Evolutionary conservation across 441 rosid species (phyloP), one percentile per base, ranked within the genome.

Genomic region (Mallotus japonicus): DNA sequence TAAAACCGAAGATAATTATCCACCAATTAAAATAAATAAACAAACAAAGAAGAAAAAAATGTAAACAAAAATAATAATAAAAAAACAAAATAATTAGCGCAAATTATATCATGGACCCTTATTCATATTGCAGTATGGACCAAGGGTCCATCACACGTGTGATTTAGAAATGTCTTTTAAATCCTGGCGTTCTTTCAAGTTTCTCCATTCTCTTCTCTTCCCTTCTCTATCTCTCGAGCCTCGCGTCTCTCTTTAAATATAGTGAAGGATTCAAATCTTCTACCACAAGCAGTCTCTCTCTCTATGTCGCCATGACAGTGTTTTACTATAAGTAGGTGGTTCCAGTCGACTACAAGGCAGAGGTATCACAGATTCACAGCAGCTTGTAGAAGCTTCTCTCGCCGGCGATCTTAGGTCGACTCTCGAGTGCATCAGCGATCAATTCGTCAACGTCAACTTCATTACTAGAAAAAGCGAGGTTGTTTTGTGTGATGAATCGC

Each of bases 241-340:
- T 86, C 75, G 82, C 78, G 83, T 75, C 78, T 76, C 55, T 6
- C 11, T 54, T 66, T 17, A 40, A 15, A 32, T 24, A 24, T 56
- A 58, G 11, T 11, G 55, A 44, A 40, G 19, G 46, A 42, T 32
- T 47, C 69, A 37, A 71, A 71, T 62, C 51, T 72, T 44, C 11
- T 8, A 37, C 22, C 62, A 22, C 28, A 72, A 63, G 2, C 34
- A n/a, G n/a, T 32, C n/a, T 15, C n/a, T 34, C 37, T 34, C 37
- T 34, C 37, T 34, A 0, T 34, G 37, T 5, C 75, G 65, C 74
- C 69, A 67, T 92, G 98, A 90, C 92, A 73, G 90, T 91, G 59
- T 91, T 95, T 83, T 84, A 90, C 77, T 89, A 87, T 70, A 84
- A 80, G 82, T 97, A 95, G 88, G 93, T 92, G 62, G 97, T 95